Evolutionary conservation across 257 asterid genomes (phyloP).

Genomic region (Solanum appendiculatum): DNA sequence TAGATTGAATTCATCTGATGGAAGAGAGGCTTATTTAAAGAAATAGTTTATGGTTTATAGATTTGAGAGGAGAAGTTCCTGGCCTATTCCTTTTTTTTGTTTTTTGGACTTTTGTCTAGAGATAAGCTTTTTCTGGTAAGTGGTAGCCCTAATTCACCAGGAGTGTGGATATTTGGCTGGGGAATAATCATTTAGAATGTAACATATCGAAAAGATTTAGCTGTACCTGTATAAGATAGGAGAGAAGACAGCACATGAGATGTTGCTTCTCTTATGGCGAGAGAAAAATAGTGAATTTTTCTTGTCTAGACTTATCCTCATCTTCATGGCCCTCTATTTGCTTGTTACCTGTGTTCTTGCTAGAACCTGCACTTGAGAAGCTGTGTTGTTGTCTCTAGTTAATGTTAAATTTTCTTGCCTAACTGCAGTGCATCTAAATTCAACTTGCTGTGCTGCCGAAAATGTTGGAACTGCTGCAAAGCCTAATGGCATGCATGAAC

Average conservation of each 20-base stretch:
- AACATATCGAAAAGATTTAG: background rate
- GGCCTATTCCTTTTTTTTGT: background rate
- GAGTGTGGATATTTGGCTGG: background rate
- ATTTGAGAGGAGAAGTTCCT: background rate
- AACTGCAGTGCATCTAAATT: conserved; percentile 48
- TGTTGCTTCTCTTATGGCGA: background rate
- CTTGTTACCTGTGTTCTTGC: background rate
- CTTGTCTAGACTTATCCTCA: background rate
- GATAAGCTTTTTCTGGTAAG: background rate
- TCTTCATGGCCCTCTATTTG: background rate
- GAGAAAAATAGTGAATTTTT: background rate
- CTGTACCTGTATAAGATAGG: background rate
- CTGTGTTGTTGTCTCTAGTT: background rate
- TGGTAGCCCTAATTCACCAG: background rate
- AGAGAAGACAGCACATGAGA: background rate
- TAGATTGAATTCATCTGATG: background rate
- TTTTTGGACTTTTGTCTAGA: background rate
- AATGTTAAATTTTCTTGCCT: background rate
- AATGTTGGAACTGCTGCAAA: conserved; percentile 28
- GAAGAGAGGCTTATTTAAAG: background rate
- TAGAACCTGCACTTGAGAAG: background rate
- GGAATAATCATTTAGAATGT: background rate
- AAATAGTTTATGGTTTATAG: background rate
- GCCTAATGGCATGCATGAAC: conserved; percentile 36
- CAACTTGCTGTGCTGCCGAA: conserved; percentile 31